phyloP scores from a whole-genome alignment of 129 eudicot species.

The Calendula officinalis region DNA sequence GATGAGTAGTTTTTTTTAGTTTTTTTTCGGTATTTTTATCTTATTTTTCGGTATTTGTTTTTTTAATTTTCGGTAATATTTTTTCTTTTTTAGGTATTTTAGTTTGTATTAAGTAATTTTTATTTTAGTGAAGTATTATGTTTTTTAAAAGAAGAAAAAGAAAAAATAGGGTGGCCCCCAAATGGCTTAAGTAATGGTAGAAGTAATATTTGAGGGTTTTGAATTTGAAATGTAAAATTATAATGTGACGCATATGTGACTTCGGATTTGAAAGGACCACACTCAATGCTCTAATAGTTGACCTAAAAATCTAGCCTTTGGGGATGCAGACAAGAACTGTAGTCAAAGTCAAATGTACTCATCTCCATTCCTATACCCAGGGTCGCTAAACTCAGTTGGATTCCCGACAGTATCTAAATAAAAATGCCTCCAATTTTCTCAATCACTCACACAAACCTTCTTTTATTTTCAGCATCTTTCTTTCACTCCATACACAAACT shows the following conservation, averaged over 20 bases:
- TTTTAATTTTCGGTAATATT: too few relatives aligned
- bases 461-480: constrained; percentile 12
- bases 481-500: constrained; percentile 11
- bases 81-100: too few relatives aligned
- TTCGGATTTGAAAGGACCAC: neutral
- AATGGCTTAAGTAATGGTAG: too few relatives aligned
- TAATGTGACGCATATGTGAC: neutral
- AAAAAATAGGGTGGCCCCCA: too few relatives aligned
- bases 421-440: constrained; percentile 23
- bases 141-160: too few relatives aligned
- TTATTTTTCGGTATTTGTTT: too few relatives aligned
- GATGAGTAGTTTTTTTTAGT: too few relatives aligned
- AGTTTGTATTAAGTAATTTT: too few relatives aligned
- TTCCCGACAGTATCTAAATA: constrained; percentile 31
- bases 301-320: constrained; percentile 7
- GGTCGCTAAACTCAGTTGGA: constrained; percentile 30
- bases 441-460: constrained; percentile 20
- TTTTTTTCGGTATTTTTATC: too few relatives aligned
- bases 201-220: too few relatives aligned
- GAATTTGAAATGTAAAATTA: too few relatives aligned
- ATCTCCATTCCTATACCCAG: constrained; percentile 38
- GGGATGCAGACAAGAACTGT: constrained; percentile 20
- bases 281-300: constrained; percentile 8
- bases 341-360: constrained; percentile 34
- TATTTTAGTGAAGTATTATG: too few relatives aligned